Evolutionary conservation across 2,329 filamentous ascomycete species (phyloP).

Genomic region (Tolypocladium album): DNA sequence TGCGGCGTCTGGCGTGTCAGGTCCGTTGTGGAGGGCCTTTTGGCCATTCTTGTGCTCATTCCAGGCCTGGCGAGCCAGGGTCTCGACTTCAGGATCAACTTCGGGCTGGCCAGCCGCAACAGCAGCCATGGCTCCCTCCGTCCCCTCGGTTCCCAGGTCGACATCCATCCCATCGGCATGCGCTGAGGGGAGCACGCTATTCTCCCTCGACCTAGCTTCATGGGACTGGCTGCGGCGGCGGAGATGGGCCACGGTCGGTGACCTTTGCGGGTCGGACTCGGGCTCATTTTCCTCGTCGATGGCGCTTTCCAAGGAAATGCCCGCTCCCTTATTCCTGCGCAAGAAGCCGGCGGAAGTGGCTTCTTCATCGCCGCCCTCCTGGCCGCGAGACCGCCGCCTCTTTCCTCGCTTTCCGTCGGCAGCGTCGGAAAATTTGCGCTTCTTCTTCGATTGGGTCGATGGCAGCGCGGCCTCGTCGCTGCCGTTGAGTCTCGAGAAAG

Average conservation of each 20-base stretch:
- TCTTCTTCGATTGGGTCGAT: constrained; percentile 18
- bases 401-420: constrained; percentile 20
- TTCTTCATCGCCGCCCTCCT: constrained; percentile 9
- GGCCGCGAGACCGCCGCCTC: constrained; percentile 17
- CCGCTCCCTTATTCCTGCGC: constrained; percentile 2
- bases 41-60: constrained; percentile 20
- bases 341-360: constrained; percentile 5
- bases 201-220: constrained; percentile 16
- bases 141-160: constrained; percentile 5
- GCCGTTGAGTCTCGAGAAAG: constrained; percentile 1
- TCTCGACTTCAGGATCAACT: constrained; percentile 15
- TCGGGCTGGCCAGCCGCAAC: background rate
- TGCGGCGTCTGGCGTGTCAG: constrained; percentile 3
- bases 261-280: constrained; percentile 12
- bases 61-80: constrained; percentile 23
- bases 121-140: background rate
- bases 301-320: constrained; percentile 5
- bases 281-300: constrained; percentile 9
- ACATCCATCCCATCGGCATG: constrained; percentile 13
- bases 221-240: constrained; percentile 14
- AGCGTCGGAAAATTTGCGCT: constrained; percentile 19
- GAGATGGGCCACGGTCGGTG: constrained; percentile 15
- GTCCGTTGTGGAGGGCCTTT: constrained; percentile 6
- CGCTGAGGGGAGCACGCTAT: constrained; percentile 8
- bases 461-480: constrained; percentile 8